Conservation (phyloP, 2,329 filamentous ascomycete species). For the Grosmannia penicillata region DNA sequence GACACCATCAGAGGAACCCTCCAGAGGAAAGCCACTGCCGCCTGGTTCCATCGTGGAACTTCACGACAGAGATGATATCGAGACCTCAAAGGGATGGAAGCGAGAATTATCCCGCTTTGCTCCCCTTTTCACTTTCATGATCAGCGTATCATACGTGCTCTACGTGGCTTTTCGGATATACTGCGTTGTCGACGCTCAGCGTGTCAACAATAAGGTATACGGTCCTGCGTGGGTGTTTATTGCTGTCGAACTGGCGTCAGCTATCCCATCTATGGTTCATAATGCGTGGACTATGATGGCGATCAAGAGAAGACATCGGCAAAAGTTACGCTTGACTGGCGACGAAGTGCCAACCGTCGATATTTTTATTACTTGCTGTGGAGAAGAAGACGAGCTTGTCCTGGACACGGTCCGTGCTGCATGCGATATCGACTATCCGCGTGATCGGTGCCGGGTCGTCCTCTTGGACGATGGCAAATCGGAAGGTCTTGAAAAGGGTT, state of each 20-base stretch:
- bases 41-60: conserved; percentile 22
- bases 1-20: conserved; percentile 12
- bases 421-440: conserved; percentile 38
- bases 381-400: conserved; percentile 39
- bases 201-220: conserved; percentile 22
- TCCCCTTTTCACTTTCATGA: conserved; percentile 24
- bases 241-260: conserved; percentile 11
- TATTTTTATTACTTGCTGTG: conserved; percentile 41
- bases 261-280: conserved; percentile 11
- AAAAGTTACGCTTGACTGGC: conserved; percentile 35
- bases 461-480: conserved; percentile 40
- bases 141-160: conserved; percentile 19
- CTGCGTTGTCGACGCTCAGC: conserved; percentile 36
- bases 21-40: conserved; percentile 18
- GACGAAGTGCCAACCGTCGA: conserved; percentile 38
- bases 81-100: conserved; percentile 26
- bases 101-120: conserved; percentile 21
- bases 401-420: conserved; percentile 42
- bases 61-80: conserved; percentile 27
- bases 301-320: conserved; percentile 23
- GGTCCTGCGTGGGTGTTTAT: conserved; percentile 17
- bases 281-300: conserved; percentile 12
- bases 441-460: conserved; percentile 35
- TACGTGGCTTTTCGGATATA: conserved; percentile 38
- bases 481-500: conserved; percentile 20